Conservation (phyloP, 495 filamentous ascomycete species). For the Aspergillus mulundensis region DNA sequence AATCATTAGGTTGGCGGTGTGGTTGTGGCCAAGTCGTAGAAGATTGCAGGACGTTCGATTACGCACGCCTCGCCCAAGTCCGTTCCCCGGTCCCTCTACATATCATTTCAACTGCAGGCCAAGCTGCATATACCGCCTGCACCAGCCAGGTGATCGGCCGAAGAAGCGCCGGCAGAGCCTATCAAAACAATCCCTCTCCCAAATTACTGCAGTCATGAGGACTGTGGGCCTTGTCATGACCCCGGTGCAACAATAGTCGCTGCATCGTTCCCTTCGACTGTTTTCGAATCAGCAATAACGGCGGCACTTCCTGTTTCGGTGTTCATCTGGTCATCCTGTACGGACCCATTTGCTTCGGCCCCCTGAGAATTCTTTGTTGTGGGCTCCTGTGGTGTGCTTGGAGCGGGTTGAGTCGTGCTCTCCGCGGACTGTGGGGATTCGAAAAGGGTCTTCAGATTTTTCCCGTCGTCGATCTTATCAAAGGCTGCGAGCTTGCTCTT, state of each 20-base stretch:
- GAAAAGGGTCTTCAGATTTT: constrained; percentile 57
- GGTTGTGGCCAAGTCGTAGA: background rate
- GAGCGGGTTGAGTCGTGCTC: constrained; percentile 25
- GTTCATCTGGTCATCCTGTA: constrained; percentile 14
- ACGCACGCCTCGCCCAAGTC: background rate
- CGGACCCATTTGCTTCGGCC: constrained; percentile 6
- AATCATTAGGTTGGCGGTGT: background rate
- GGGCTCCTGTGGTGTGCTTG: constrained; percentile 29
- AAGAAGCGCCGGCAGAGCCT: constrained; percentile 1
- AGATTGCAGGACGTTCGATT: background rate
- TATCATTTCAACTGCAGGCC: background rate
- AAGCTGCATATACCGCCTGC: background rate
- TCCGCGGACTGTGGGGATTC: constrained; percentile 30
- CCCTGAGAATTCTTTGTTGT: constrained; percentile 16
- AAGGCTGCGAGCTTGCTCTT: constrained; percentile 68
- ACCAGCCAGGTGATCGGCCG: background rate
- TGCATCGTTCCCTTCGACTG: constrained; percentile 17
- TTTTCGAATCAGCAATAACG: constrained; percentile 13
- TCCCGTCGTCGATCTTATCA: constrained; percentile 80
- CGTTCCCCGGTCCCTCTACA: background rate
- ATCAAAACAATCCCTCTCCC: background rate
- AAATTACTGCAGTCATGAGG: background rate
- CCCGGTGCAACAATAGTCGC: constrained; percentile 8
- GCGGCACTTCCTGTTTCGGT: constrained; percentile 17
- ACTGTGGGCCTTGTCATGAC: constrained; percentile 16